These are phyloP conservation scores for Amyloporia xantha DNA, from an alignment of 768 basidiomycete species.

Conservation along the genomic window DNA sequence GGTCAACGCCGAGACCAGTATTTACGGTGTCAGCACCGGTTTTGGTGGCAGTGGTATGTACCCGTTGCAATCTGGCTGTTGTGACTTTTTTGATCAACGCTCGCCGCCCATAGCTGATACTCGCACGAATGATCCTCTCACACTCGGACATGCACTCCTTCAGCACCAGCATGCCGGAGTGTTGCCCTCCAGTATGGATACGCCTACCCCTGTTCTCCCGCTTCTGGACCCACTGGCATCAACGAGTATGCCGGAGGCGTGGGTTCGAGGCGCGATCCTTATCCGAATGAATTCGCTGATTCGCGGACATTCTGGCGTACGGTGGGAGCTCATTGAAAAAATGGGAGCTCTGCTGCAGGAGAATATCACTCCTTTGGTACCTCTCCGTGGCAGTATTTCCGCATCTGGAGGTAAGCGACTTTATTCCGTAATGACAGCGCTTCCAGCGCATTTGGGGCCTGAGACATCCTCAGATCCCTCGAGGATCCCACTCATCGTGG, in stretches of 20 bases:
- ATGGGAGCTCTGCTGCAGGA: conserved; percentile 67
- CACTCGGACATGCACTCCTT: conserved; percentile 75
- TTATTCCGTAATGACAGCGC: conserved; percentile 4
- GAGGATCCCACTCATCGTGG: neutral
- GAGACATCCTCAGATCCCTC: neutral
- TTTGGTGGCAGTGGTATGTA: conserved; percentile 75
- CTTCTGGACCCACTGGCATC: conserved; percentile 63
- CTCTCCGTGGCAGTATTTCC: conserved; percentile 77
- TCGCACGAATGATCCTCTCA: conserved; percentile 64
- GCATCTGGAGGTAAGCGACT: conserved; percentile 70
- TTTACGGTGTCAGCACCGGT: conserved; percentile 84
- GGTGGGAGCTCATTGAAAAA: conserved; percentile 72
- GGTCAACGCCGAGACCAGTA: conserved; percentile 56
- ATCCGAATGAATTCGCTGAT: conserved; percentile 87
- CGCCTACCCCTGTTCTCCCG: conserved; percentile 48
- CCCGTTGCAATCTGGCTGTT: no score
- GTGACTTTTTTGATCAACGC: neutral
- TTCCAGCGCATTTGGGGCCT: neutral
- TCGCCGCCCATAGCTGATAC: conserved; percentile 54
- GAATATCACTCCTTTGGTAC: conserved; percentile 74
- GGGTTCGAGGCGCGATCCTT: conserved; percentile 84
- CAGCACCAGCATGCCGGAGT: conserved; percentile 80
- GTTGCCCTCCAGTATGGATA: conserved; percentile 49
- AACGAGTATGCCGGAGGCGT: conserved; percentile 76
- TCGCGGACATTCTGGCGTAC: conserved; percentile 82